These are phyloP conservation scores for Fusarium camptoceras DNA, from an alignment of 2,329 filamentous ascomycete species.

Conservation along the genomic window DNA sequence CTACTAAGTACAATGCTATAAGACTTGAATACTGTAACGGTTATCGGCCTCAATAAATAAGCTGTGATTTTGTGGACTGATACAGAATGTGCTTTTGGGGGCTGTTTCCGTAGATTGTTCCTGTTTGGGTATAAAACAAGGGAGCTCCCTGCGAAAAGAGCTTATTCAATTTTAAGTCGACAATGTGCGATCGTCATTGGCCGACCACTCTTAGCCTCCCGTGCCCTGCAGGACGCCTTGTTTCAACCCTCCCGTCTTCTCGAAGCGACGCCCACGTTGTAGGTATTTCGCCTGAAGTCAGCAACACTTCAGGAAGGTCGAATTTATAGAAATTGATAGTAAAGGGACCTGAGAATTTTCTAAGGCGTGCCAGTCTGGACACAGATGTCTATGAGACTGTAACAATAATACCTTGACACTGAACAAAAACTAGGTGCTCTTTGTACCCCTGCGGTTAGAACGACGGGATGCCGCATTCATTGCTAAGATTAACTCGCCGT, in stretches of 20 bases:
- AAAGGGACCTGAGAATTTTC: not conserved
- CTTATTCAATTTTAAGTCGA: conserved; percentile 13
- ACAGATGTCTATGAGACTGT: not conserved
- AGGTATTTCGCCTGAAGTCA: not conserved
- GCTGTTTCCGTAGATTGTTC: not conserved
- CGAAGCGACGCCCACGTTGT: not conserved
- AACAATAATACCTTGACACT: not conserved
- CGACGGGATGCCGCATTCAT: not conserved
- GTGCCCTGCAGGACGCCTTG: conserved; percentile 16
- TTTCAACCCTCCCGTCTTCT: conserved; percentile 11
- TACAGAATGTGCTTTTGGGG: not conserved
- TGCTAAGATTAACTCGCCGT: not conserved
- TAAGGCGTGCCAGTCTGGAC: not conserved
- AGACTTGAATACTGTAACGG: not conserved
- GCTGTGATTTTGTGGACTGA: not conserved
- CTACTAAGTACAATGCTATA: not conserved
- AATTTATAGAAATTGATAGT: not conserved
- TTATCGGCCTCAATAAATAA: not conserved
- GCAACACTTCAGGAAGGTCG: not conserved
- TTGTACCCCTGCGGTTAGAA: conserved; percentile 2
- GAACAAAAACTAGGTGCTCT: not conserved
- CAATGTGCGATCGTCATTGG: conserved; percentile 2
- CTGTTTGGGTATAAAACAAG: conserved; percentile 2
- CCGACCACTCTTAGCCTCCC: not conserved
- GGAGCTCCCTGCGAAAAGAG: conserved; percentile 12